Conservation (phyloP, 2,329 filamentous ascomycete genomes). For the Cordyceps javanica region DNA sequence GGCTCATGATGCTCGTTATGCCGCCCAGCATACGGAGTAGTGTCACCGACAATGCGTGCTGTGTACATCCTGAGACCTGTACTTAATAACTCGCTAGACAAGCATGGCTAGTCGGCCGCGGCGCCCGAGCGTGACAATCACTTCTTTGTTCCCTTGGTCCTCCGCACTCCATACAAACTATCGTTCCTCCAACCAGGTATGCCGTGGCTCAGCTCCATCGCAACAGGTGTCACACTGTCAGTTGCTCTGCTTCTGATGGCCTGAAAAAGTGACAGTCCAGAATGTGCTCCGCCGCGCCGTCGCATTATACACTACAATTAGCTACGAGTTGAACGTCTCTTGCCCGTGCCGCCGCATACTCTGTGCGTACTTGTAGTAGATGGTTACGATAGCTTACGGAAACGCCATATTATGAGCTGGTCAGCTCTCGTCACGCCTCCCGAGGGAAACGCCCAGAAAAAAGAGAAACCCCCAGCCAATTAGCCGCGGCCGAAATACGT, state of each 20-base stretch:
- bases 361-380: background rate
- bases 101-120: background rate
- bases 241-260: background rate
- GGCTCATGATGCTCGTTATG: background rate
- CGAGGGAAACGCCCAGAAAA: background rate
- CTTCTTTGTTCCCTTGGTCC: background rate
- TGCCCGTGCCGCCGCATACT: background rate
- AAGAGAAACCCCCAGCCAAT: background rate
- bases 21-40: background rate
- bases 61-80: background rate
- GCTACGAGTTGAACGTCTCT: background rate
- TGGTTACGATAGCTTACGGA: background rate
- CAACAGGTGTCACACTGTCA: background rate
- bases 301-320: background rate
- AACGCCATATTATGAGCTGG: background rate
- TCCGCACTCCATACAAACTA: too few species aligned
- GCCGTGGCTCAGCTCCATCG: background rate
- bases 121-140: conserved; percentile 1
- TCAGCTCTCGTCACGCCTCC: background rate
- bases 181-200: too few species aligned
- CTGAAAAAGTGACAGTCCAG: background rate
- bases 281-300: conserved; percentile 5
- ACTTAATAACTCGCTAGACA: background rate
- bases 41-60: background rate
- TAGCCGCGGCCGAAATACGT: background rate